Evolutionary conservation across 352 stramenopile genomes (phyloP).

Genomic region (Elongisporangium anandrum): DNA sequence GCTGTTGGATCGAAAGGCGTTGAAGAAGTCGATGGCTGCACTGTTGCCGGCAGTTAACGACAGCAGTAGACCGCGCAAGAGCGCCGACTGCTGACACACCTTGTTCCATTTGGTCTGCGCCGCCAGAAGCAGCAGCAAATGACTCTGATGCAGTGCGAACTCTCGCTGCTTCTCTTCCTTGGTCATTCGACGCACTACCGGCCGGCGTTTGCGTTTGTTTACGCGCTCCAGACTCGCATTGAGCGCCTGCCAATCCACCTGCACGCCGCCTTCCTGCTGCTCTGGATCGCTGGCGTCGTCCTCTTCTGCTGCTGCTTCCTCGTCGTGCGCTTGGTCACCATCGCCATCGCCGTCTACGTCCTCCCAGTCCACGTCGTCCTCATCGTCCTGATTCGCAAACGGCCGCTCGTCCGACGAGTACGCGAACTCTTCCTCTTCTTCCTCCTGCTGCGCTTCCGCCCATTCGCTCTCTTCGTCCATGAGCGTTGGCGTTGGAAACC

Average conservation of each 20-base stretch:
- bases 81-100: conserved; percentile 24
- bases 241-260: neutral
- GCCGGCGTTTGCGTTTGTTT: conserved; percentile 26
- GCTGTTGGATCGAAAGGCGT: conserved; percentile 9
- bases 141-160: conserved; percentile 57
- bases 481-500: neutral
- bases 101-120: conserved; percentile 40
- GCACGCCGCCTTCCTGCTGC: neutral
- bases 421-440: conserved; percentile 45
- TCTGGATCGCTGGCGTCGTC: conserved; percentile 3
- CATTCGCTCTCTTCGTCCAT: neutral
- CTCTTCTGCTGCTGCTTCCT: conserved; percentile 16
- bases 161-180: conserved; percentile 62
- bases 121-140: conserved; percentile 61
- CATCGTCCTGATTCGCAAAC: conserved; percentile 8
- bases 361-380: conserved; percentile 51
- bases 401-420: conserved; percentile 40
- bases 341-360: conserved; percentile 37
- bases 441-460: conserved; percentile 5
- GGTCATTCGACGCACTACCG: conserved; percentile 39
- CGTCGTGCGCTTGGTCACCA: conserved; percentile 18
- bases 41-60: conserved; percentile 41
- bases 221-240: conserved; percentile 9
- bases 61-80: conserved; percentile 53
- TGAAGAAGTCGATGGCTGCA: conserved; percentile 33